These are phyloP conservation scores for Rhizoclosmatium sp. DNA, from an alignment of 192 early-diverging fungal genomes.

Conservation along the genomic window DNA sequence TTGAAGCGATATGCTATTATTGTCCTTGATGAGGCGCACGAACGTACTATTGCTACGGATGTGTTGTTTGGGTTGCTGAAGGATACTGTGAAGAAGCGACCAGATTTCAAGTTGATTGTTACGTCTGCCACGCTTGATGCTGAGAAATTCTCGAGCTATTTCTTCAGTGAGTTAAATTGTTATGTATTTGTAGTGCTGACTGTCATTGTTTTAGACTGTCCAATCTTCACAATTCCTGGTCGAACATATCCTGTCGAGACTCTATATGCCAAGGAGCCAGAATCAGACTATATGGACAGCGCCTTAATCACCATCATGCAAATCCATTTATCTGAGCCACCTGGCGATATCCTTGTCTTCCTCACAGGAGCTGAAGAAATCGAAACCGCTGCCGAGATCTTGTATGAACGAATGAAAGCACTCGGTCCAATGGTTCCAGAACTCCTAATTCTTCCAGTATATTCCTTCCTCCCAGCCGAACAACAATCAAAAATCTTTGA, in stretches of 20 bases:
- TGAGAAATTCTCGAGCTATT: constrained; percentile 92
- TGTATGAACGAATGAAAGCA: constrained; percentile 82
- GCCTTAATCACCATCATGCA: constrained; percentile 96
- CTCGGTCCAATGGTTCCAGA: constrained; percentile 77
- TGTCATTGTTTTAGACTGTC: constrained; percentile 63
- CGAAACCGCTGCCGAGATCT: constrained; percentile 74
- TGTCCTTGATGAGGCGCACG: constrained; percentile 98
- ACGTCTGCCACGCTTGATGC: constrained; percentile 96
- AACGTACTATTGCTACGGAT: constrained; percentile 95
- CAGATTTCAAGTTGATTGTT: constrained; percentile 94
- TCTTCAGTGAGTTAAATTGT: constrained; percentile 54
- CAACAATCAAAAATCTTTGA: constrained; percentile 98
- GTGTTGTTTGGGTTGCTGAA: constrained; percentile 95
- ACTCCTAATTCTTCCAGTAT: constrained; percentile 94
- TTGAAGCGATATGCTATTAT: constrained; percentile 90
- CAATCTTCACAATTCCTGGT: constrained; percentile 96
- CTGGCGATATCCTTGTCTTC: constrained; percentile 94
- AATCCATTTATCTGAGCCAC: constrained; percentile 92
- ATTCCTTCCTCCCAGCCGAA: constrained; percentile 94
- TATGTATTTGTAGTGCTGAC: not conserved
- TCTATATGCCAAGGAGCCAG: constrained; percentile 93
- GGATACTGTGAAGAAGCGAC: constrained; percentile 75
- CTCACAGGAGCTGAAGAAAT: constrained; percentile 99
- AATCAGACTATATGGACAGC: constrained; percentile 92
- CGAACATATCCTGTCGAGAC: constrained; percentile 95